phyloP scores from a whole-genome alignment of 1,284 basidiomycete genomes.

The Ganoderma resinaceum region DNA sequence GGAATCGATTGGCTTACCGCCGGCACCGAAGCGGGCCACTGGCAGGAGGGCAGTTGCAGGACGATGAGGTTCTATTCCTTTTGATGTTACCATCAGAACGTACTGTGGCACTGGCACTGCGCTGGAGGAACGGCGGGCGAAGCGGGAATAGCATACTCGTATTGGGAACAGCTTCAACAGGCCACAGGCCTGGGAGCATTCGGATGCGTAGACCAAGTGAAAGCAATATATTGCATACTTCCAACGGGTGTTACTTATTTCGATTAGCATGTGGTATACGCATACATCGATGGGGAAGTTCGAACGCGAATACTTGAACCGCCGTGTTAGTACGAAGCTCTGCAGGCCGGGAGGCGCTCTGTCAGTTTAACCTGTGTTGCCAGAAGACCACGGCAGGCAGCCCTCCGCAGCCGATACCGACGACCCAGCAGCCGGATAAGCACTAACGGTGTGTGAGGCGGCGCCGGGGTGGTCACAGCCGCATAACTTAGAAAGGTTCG shows the following conservation, averaged over 20 bases:
- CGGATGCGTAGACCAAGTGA: not conserved
- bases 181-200: not conserved
- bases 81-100: not conserved
- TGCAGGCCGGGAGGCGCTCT: too few species aligned
- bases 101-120: not conserved
- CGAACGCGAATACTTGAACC: too few species aligned
- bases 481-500: too few species aligned
- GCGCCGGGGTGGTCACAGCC: not conserved
- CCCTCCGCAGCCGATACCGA: not conserved
- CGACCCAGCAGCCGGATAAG: too few species aligned
- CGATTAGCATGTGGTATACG: too few species aligned
- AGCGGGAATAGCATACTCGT: not conserved
- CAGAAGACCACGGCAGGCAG: too few species aligned
- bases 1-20: slow-evolving; percentile 49
- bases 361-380: too few species aligned
- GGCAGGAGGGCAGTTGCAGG: slow-evolving; percentile 2
- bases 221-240: not conserved
- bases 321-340: too few species aligned
- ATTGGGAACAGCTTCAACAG: not conserved
- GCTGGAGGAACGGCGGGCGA: not conserved
- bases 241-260: too few species aligned
- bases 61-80: not conserved
- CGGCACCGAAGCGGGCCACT: slow-evolving; percentile 42
- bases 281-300: too few species aligned
- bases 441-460: not conserved